Base-by-base conservation (phyloP, 2,329 filamentous ascomycete species). In the Clarireedia monteithiana region DNA sequence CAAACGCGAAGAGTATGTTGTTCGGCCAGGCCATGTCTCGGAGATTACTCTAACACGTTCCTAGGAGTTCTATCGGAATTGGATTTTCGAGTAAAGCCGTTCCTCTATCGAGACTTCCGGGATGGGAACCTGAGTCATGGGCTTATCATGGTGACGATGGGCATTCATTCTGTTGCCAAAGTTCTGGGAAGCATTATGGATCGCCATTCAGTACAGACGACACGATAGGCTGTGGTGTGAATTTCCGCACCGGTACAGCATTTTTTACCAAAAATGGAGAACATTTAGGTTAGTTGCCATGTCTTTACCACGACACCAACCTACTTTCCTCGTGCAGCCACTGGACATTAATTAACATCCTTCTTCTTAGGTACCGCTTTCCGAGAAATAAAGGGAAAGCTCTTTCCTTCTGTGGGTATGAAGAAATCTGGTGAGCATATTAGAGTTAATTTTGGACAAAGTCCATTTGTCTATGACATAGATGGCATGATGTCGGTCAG, bases 401-500 rank as follows among this genome's bases (percentile, higher is more conserved):
- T 89, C n/a, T 91, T 84, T 67, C 84, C 84, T 20, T 75, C 77
- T 0, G 73, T 87, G 24, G 83, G 84, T n/a, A 73, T 88, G 52
- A 86, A 85, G 67, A 84, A 80, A 66, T 70, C 77, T 0, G 81
- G 82, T 46, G 84, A 87, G 64, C 77, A 82, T 62, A 68, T 87
- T 57, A 72, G 76, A 58, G 80, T 77, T 62, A 88, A 88, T 66
- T 87, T 88, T 72, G 84, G 84, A 48, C 82, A 86, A 70, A 81
- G 79, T 53, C 87, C 88, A 3, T 97, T 97, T 70, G 79, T 89
- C 46, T 99, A 87, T 72, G 89, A 96, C 69, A 97, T 99, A 63
- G 89, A 96, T 70, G 81, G 82, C 58, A 82, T 94, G 78, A 86
- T 96, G 75, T 80, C 80, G 75, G 88, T 88, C 78, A 66, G 80